A percentile compares a stretch with the other conserved stretches of the same genome.
Evolutionary conservation across 2,329 filamentous ascomycete genomes (phyloP).

Genomic region (Diaporthe ampelina): DNA sequence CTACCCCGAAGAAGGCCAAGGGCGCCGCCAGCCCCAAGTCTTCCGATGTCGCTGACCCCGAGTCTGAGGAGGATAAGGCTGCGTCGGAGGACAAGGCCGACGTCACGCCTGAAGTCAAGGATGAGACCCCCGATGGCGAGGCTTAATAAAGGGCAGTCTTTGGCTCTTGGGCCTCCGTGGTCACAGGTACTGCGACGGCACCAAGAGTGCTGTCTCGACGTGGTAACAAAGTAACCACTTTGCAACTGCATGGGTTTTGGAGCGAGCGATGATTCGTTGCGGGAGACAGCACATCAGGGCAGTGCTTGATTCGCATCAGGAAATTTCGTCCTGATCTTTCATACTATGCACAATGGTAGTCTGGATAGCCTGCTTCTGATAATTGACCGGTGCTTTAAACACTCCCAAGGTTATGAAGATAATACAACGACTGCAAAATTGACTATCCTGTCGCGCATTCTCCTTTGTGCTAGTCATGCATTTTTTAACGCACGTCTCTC

Average conservation of each 20-base stretch:
- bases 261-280: constrained; percentile 2
- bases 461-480: not conserved
- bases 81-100: constrained; percentile 1
- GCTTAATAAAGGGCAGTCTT: too few relatives aligned
- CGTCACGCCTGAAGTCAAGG: not conserved
- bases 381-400: not conserved
- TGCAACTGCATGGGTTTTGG: constrained; percentile 8
- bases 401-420: not conserved
- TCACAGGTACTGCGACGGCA: not conserved
- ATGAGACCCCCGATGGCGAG: too few relatives aligned
- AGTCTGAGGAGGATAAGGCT: constrained; percentile 2
- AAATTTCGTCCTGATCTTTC: not conserved
- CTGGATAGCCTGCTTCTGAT: not conserved
- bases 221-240: not conserved
- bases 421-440: not conserved
- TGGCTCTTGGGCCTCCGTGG: not conserved
- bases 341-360: not conserved
- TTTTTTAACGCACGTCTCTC: too few relatives aligned
- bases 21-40: not conserved
- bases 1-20: constrained; percentile 28
- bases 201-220: not conserved
- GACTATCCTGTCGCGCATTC: too few relatives aligned
- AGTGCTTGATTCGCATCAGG: not conserved
- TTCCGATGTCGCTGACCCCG: constrained; percentile 13
- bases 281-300: constrained; percentile 2